A percentile compares a stretch with the other conserved stretches of the same genome.
Conservation (phyloP, 2,329 filamentous ascomycete species). For the Talaromyces pinophilus region DNA sequence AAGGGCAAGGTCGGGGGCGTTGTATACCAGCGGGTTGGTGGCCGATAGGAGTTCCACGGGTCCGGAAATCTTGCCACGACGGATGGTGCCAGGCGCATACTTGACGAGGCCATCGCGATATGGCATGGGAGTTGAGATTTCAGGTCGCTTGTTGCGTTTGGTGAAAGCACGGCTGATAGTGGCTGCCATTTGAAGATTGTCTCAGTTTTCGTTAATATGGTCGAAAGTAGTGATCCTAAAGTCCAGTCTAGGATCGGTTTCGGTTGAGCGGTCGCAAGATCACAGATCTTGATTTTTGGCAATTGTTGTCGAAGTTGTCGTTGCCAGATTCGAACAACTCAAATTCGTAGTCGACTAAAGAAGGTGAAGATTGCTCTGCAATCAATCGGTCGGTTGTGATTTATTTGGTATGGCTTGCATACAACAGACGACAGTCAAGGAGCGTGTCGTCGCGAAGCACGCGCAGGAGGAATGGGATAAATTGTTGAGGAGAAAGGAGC, state of each 20-base stretch:
- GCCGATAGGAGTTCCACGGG: constrained; percentile 88
- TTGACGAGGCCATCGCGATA: constrained; percentile 48
- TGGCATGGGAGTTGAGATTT: constrained; percentile 48
- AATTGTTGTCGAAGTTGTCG: neutral
- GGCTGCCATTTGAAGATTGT: constrained; percentile 34
- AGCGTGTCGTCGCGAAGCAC: constrained; percentile 25
- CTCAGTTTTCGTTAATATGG: neutral
- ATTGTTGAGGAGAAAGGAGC: constrained; percentile 34
- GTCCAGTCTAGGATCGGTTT: constrained; percentile 17
- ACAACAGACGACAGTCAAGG: constrained; percentile 10
- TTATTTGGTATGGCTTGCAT: neutral
- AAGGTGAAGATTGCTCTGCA: constrained; percentile 24
- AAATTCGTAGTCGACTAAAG: constrained; percentile 4
- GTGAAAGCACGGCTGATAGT: constrained; percentile 50
- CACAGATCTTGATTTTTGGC: neutral
- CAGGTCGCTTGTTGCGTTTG: constrained; percentile 50
- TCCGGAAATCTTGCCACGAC: constrained; percentile 68
- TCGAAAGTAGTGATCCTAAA: constrained; percentile 13
- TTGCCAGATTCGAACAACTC: neutral
- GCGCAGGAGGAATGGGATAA: constrained; percentile 25
- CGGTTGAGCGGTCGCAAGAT: constrained; percentile 7
- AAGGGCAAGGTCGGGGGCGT: constrained; percentile 81
- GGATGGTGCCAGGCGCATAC: constrained; percentile 49
- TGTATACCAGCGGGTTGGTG: constrained; percentile 95
- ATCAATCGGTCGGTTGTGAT: constrained; percentile 7